A percentile compares a stretch with the other conserved stretches of the same genome.
These are phyloP conservation scores for Termitomyces sp. DNA, from an alignment of 768 basidiomycete genomes.

Conservation along the genomic window DNA sequence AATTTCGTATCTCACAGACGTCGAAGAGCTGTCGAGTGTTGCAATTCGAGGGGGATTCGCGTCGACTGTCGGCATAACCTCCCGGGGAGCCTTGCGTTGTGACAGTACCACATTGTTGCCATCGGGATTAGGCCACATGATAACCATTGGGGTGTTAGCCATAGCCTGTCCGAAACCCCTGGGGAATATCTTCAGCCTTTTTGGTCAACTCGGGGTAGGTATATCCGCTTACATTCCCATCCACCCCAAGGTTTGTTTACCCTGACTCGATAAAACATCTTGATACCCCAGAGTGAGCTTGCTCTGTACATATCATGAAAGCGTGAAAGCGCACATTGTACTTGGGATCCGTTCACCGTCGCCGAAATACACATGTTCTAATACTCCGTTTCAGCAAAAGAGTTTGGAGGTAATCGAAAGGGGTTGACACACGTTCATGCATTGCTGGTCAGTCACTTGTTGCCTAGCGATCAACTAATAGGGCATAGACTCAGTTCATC, in stretches of 20 bases:
- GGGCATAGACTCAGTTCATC: background rate
- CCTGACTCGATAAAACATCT: conserved; percentile 50
- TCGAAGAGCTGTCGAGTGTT: conserved; percentile 29
- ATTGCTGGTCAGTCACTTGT: conserved; percentile 13
- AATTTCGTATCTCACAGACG: conserved; percentile 28
- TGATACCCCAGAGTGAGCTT: background rate
- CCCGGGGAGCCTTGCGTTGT: conserved; percentile 50
- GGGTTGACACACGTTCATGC: conserved; percentile 17
- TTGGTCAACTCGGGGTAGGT: background rate
- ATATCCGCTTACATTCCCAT: conserved; percentile 52
- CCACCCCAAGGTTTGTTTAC: conserved; percentile 42
- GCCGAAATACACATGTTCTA: conserved; percentile 48
- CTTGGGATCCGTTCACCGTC: conserved; percentile 39
- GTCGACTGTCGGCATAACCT: conserved; percentile 57
- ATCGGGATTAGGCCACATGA: conserved; percentile 69
- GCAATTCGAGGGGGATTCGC: conserved; percentile 50
- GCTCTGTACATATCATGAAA: background rate
- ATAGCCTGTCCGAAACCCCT: conserved; percentile 61
- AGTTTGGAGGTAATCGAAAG: background rate
- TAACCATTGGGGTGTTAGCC: conserved; percentile 63
- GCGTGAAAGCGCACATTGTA: conserved; percentile 32
- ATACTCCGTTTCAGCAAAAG: conserved; percentile 1
- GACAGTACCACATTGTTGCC: conserved; percentile 63
- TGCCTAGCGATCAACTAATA: conserved; percentile 9
- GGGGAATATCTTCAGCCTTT: conserved; percentile 2